Percentiles rank a stretch among this genome's conserved stretches.
These are phyloP conservation scores for Boletus speciosus DNA, from an alignment of 768 basidiomycete genomes.

Conservation along the genomic window DNA sequence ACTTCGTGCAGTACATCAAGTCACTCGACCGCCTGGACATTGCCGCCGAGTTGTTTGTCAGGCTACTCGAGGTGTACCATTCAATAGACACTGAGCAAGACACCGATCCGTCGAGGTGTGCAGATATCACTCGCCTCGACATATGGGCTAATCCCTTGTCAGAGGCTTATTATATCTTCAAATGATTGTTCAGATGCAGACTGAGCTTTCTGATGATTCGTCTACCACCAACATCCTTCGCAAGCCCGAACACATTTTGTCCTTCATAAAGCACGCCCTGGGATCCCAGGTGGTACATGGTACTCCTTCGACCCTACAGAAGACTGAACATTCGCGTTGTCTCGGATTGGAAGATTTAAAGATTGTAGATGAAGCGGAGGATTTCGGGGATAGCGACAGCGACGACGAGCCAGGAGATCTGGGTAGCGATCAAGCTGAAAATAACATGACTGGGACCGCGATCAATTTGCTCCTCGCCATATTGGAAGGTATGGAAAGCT, in stretches of 20 bases:
- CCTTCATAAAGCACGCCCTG: constrained; percentile 78
- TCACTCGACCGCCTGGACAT: constrained; percentile 65
- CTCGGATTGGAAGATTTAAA: constrained; percentile 36
- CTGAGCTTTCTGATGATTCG: constrained; percentile 54
- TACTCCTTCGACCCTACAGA: background rate
- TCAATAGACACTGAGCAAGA: constrained; percentile 18
- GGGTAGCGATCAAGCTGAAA: constrained; percentile 41
- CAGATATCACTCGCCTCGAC: background rate
- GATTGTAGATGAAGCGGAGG: constrained; percentile 36
- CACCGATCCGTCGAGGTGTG: constrained; percentile 22
- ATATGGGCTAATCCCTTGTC: constrained; percentile 3
- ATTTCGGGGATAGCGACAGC: constrained; percentile 50
- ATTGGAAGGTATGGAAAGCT: constrained; percentile 64
- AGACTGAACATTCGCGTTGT: constrained; percentile 9
- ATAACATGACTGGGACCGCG: constrained; percentile 73
- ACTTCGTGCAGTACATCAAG: constrained; percentile 66
- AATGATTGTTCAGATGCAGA: constrained; percentile 78
- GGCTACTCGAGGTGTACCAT: constrained; percentile 68
- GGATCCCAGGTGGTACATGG: constrained; percentile 34
- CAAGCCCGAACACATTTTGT: constrained; percentile 69
- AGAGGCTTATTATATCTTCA: constrained; percentile 76
- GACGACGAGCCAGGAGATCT: constrained; percentile 47
- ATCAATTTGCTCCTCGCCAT: constrained; percentile 79
- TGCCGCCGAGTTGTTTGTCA: constrained; percentile 69
- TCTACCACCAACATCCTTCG: constrained; percentile 53